These are phyloP conservation scores for Pyrenula massariospora DNA, from an alignment of 495 filamentous ascomycete species.

Conservation along the genomic window DNA sequence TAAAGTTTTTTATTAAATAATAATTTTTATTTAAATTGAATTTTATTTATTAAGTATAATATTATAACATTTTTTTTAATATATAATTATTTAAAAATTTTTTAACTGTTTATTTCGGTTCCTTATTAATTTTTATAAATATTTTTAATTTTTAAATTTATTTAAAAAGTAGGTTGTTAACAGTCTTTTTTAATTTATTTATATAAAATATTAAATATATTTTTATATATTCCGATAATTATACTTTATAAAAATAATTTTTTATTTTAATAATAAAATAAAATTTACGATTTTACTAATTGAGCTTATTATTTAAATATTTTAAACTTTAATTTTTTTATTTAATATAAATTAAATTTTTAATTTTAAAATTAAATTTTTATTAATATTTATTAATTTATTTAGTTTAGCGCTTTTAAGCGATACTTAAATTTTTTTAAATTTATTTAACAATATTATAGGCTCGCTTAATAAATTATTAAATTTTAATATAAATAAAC, in stretches of 20 bases:
- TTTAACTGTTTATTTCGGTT: not conserved
- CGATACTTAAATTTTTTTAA: not conserved
- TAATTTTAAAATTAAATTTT: not conserved
- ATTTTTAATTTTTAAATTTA: not conserved
- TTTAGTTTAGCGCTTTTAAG: not conserved
- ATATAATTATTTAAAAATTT: not conserved
- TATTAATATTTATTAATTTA: not conserved
- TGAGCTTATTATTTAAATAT: not conserved
- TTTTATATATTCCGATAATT: not conserved
- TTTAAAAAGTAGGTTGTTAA: not conserved
- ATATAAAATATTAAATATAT: not conserved
- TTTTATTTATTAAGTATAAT: not conserved
- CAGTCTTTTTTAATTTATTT: not conserved
- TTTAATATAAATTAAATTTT: not conserved
- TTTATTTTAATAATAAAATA: not conserved
- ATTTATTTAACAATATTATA: not conserved
- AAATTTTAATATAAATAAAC: not conserved
- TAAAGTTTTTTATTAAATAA: not conserved
- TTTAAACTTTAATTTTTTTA: not conserved
- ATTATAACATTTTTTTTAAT: not conserved
- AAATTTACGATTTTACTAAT: not conserved
- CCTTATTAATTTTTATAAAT: not conserved
- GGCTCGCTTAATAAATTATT: not conserved
- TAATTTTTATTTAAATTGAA: not conserved
- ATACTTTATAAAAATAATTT: not conserved